Base-by-base conservation (phyloP, 208 protist species). In the Leishmania arabica region DNA sequence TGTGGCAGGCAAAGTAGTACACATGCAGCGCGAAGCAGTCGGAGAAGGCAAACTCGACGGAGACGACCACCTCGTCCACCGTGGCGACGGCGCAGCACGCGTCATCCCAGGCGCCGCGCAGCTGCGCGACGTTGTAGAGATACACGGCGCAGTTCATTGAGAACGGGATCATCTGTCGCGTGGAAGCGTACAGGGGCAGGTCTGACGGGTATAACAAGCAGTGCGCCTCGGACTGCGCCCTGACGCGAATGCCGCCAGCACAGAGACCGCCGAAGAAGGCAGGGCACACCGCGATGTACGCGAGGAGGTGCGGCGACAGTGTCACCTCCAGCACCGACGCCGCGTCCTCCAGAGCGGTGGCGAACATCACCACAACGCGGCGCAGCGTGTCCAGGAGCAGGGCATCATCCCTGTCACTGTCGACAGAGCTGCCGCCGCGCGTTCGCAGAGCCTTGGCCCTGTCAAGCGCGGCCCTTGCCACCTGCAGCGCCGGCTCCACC, bases 51-150 rank as follows among this genome's bases (percentile, higher is more conserved):
- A 94, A 91, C 80, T 94, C 89, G 3, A 89, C 79, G 7, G 90
- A 94, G 71, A 91, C 93, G 45, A 90, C 88, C 34, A 97, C 74
- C 81, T 97, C 93, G 70, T 97, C 93, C 51, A 86, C 91, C 71
- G 84, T 86, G 17, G 87, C 93, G 40, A 95, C 93, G 3, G 93
- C 91, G 70, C 90, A 86, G 81, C 87, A 93, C 62, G 83, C 85
- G 45, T 94, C 86, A 49, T 87, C 87, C 93, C 93, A 96, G 34
- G 91, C 90, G 37, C 89, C 89, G 54, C 84, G 34, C 53, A 90
- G 87, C 68, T 81, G 71, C 68, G 86, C 79, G 31, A 77, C 58
- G 51, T 87, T 65, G 60, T 75, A 87, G 54, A 92, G 84, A 73
- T 86, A 89, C 66, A 84, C 81, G 17, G 91, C 86, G 37, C 88